Evolutionary conservation across 768 basidiomycete genomes (phyloP), one percentile per base, ranked within the genome.

Genomic region (Psilocybe tampanensis): DNA sequence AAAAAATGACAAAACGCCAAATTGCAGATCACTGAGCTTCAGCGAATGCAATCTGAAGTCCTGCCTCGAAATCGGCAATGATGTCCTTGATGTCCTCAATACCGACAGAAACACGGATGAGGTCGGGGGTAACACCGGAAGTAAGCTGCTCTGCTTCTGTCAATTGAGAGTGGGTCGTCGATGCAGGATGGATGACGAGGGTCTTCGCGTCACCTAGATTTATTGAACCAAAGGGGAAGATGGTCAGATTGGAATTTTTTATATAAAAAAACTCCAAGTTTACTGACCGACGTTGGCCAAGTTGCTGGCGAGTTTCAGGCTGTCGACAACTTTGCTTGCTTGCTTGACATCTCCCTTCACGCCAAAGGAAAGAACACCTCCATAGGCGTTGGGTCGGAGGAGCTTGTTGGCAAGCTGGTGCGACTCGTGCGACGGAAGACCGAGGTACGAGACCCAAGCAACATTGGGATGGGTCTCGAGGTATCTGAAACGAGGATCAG

Each of bases 301-400:
- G 65, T 90, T 74, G 63, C 86, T 88, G 17, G 86, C 88, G 5
- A 94, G 77, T 64, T 80, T 83, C 55, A 94, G 76, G 59, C 71
- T 79, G 61, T 94, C 91, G 13, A 94, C 88, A 29, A 88, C 76
- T 55, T 77, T 77, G 72, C 80, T 83, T 7, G 86, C 87, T 2
- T 65, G 67, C 48, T 71, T 68, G 2, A 73, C 72, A 49, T 79
- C 79, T 17, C 86, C 89, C 63, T 85, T 85, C 59, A 92, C 70
- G 8, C 92, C 93, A 63, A 94, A 93, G 71, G 80, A 89, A 48
- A 94, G 72, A 61, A 94, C 80, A 19, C 90, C 92, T 3, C 91
- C 89, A 56, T 76, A 93, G 2, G 75, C 71, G 54, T 80, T 77
- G 0, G 73, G 68, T 4, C 86, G 76, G 50, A 92, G 72, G 32